Evolutionary conservation across 192 early-diverging fungal species (phyloP).

Genomic region (Umbelopsis sp.): DNA sequence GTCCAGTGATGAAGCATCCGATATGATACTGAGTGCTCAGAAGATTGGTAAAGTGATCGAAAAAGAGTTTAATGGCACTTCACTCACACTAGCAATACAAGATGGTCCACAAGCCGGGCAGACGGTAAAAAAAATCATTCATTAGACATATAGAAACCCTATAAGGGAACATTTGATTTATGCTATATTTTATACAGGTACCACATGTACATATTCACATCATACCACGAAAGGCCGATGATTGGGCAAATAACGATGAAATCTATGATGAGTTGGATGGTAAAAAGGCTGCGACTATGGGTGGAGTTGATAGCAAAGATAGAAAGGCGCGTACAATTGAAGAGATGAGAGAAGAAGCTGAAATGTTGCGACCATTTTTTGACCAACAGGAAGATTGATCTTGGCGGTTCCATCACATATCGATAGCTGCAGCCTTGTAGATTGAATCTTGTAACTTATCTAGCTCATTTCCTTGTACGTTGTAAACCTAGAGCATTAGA

Average conservation of each 20-base stretch:
- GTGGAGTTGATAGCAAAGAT: conserved; percentile 68
- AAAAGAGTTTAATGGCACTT: conserved; percentile 65
- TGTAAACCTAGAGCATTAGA: not conserved
- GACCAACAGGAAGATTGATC: conserved; percentile 21
- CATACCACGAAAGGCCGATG: conserved; percentile 79
- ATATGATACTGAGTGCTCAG: conserved; percentile 84
- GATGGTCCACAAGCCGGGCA: conserved; percentile 42
- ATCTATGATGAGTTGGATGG: conserved; percentile 79
- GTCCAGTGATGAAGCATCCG: conserved; percentile 75
- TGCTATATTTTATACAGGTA: conserved; percentile 65
- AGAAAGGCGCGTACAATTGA: conserved; percentile 66
- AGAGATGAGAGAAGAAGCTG: conserved; percentile 85
- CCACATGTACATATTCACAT: conserved; percentile 92
- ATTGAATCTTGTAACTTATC: conserved; percentile 15
- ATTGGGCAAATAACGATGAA: conserved; percentile 87
- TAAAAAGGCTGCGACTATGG: conserved; percentile 40
- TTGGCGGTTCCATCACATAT: not conserved
- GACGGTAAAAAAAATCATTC: conserved; percentile 25
- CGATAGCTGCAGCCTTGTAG: conserved; percentile 14
- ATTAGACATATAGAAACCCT: not conserved
- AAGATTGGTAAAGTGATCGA: conserved; percentile 76
- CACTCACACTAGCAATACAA: conserved; percentile 77
- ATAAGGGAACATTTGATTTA: not conserved
- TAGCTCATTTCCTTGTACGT: conserved; percentile 9
- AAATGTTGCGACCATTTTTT: conserved; percentile 27